These are phyloP conservation scores for Ilex aquifolium DNA, from an alignment of 257 asterid genomes.

Conservation along the genomic window DNA sequence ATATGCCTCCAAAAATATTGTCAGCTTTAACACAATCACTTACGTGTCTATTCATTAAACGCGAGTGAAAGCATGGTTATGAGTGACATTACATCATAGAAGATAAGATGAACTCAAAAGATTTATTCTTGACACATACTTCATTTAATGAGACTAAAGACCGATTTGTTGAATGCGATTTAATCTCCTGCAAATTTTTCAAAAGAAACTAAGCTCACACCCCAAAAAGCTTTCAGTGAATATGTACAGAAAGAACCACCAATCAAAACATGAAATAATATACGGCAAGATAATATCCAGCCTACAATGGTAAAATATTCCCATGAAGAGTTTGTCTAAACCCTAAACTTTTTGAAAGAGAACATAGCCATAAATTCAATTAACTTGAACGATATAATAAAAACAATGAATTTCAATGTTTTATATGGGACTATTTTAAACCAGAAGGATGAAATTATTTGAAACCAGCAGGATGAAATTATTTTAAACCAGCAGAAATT, in stretches of 20 bases:
- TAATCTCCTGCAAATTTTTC: slow-evolving; percentile 69
- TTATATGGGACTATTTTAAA: no score
- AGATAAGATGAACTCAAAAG: not conserved
- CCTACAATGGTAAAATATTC: no score
- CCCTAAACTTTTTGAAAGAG: not conserved
- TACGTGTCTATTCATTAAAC: no score
- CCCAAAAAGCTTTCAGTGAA: no score
- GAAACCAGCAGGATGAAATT: no score
- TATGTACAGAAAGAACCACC: not conserved
- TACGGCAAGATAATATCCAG: not conserved
- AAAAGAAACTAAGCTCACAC: not conserved
- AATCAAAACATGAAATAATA: not conserved
- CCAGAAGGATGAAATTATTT: no score
- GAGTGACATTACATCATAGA: not conserved
- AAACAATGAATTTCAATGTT: no score
- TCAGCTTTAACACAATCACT: no score
- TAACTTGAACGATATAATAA: not conserved
- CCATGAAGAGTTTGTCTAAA: no score
- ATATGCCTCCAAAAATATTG: not conserved
- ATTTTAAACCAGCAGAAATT: no score
- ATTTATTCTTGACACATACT: slow-evolving; percentile 33
- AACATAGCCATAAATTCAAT: not conserved
- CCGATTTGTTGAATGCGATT: slow-evolving; percentile 56
- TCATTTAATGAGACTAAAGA: slow-evolving; percentile 90
- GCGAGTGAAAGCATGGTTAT: not conserved